Base-by-base conservation (phyloP, 2,329 filamentous ascomycete genomes). In the Fusarium goolgardi region DNA sequence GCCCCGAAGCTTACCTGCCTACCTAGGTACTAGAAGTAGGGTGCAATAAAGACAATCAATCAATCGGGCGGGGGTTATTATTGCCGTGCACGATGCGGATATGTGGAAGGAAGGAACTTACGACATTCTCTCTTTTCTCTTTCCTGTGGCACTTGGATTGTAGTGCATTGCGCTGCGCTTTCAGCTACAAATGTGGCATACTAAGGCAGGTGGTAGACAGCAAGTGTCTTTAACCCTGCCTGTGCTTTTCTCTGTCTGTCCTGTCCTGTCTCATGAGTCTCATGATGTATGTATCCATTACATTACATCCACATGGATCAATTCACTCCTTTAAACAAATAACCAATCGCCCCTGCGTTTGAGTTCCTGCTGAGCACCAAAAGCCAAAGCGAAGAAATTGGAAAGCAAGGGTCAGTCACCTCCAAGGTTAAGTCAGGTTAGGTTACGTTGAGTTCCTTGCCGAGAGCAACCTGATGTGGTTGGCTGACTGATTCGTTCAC, bases 401-500 rank as follows among this genome's bases (percentile, higher is more conserved):
- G 46, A 59, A 57, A 57, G 40, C 65, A 69, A 69, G 65, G 55
- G 55, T 59, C 45, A 55, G 60, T 59, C 45, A 54, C 50, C 65
- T 61, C 47, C 55, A 58, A 64, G 52, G 20, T 50, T 55, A 46
- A 43, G 41, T 51, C 56, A 34, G 16, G 32, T 39, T 50, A 39
- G 23, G 46, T 49, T 62, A 37, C 18, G 18, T 39, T 50, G n/a
- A 23, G 46, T 44, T 58, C 65, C 60, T 44, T 70, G 63, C 47
- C 62, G 31, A 39, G 25, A 37, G 50, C 37, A 45, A 31, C 44
- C 55, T 44, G 20, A 23, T 53, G 16, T 69, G 70, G 60, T 72
- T 72, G 70, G 70, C 62, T 60, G 59, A 52, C 61, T 63, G 61
- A 69, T 66, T 69, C 53, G 65, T 45, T 56, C 45, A 39, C 46